Base-by-base conservation (phyloP, 495 filamentous ascomycete genomes). In the Penicillium cinerascens region DNA sequence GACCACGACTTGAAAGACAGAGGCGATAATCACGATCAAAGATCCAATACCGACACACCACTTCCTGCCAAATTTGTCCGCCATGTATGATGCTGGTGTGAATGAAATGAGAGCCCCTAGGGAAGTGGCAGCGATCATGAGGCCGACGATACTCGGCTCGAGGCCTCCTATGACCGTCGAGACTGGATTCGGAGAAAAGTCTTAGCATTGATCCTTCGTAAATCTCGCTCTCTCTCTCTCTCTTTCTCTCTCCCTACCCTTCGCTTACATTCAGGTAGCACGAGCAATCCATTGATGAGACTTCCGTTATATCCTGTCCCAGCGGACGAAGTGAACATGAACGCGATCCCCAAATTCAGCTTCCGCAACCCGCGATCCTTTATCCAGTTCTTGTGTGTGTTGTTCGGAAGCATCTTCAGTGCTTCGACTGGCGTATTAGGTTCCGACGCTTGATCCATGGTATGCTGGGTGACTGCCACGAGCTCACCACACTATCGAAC, bases 221-320 rank as follows among this genome's bases (percentile, higher is more conserved):
- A 29, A 10, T 1, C 5, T 29, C n/a, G n/a, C n/a, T n/a, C n/a
- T n/a, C n/a, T n/a, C n/a, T n/a, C n/a, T n/a, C n/a, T n/a, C 29
- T 33, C 29, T 33, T 33, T 29, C 9, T 29, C 6, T 3, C n/a
- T 13, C 25, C 18, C n/a, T n/a, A n/a, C n/a, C n/a, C n/a, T n/a
- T n/a, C 6, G 10, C 56, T 51, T 52, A 65, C 63, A 65, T 40
- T 63, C 51, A 21, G 63, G 63, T 17, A 65, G 27, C 6, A 65
- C 60, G 8, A 60, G 51, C 36, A 65, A 47, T 4, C 63, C 61
- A 45, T 65, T 65, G 7, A 65, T 57, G 40, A 65, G 51, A 49
- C 51, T 65, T 26, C 53, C 60, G 25, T 58, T 66, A 54, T 64
- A 66, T 8, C 63, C 63, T 22, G 59, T 55, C n/a, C 51, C 55